Base-by-base conservation (phyloP, 257 asterid genomes). In the Thymus quinquecostatus region DNA sequence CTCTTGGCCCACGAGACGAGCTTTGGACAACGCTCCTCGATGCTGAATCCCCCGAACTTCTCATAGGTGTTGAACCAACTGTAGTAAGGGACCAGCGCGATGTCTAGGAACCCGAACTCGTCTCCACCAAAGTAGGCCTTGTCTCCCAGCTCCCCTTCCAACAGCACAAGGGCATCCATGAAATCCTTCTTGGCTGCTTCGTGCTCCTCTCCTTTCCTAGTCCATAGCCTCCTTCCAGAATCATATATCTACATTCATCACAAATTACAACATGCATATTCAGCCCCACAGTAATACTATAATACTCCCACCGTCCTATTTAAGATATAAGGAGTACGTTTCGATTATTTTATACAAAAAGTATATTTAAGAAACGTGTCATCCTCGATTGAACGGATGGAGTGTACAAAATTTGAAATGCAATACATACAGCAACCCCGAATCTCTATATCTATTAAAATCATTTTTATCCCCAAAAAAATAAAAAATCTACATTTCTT, bases 1-100 rank as follows among this genome's bases (percentile, higher is more conserved):
- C 86, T 82, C 48, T 83, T 82, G 1, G 80, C 91, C 96, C 96
- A 89, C 8, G 60, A 76, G 56, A 85, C 72, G 54, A 89, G 66
- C 54, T 77, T 82, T 0, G 91, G 93, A 40, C 87, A 85, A 63
- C 76, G 79, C 21, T 76, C 71, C 56, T 80, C 85, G 6, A 84
- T 69, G 51, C 70, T 85, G 77, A 87, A 87, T 32, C 68, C 56
- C 14, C 86, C 91, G 62, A 75, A 66, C 6, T 9, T 82, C 74
- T 87, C 96, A 27, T 77, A 83, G 63, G 86, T 44, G 36, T 77
- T n/a, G 47, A 89, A 85, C 96, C 96, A 89, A 32, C 81, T 28
- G 51, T 81, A 83, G 77, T 62, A 87, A 12, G 81, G 51, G 36
- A 85, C 34, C 2, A 87, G 75, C 29, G 88, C 77, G 56, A 86